Percentiles rank a stretch among this genome's conserved stretches.
These are phyloP conservation scores for Fagopyrum homotropicum DNA, from an alignment of 148 eudicot genomes.

Conservation along the genomic window DNA sequence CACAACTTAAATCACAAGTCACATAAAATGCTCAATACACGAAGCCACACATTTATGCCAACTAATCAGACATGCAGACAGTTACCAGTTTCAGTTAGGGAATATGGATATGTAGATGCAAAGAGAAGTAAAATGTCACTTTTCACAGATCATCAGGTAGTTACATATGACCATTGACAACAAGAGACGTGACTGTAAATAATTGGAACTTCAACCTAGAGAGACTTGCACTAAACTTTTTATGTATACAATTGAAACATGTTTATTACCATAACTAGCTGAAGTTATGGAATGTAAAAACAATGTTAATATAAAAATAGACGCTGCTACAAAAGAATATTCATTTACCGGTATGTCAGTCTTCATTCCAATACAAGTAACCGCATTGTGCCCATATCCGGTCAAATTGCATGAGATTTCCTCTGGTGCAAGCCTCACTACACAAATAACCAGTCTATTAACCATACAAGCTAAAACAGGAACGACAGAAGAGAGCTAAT, in stretches of 20 bases:
- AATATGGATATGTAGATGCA: background rate
- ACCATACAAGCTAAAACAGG: background rate
- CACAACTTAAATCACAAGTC: background rate
- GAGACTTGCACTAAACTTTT: background rate
- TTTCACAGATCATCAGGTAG: background rate
- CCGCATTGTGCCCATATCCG: slow-evolving; percentile 86
- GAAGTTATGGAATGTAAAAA: background rate
- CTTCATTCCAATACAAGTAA: slow-evolving; percentile 97
- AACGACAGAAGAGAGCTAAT: slow-evolving; percentile 7
- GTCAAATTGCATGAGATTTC: slow-evolving; percentile 72
- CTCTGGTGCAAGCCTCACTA: slow-evolving; percentile 99
- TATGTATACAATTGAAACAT: background rate
- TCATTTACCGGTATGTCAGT: slow-evolving; percentile 84
- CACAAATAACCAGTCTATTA: slow-evolving; percentile 19
- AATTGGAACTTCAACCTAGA: background rate
- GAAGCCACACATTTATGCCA: background rate
- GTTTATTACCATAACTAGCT: background rate
- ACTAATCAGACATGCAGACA: background rate
- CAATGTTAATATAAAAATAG: slow-evolving; percentile 1
- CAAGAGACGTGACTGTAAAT: background rate
- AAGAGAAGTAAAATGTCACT: background rate
- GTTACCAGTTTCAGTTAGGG: background rate
- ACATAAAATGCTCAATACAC: background rate
- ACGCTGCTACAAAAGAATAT: background rate
- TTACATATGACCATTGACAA: background rate